A percentile compares a stretch with the other conserved stretches of the same genome.
These are phyloP conservation scores for Solanum okadae DNA, from an alignment of 257 asterid genomes.

Conservation along the genomic window DNA sequence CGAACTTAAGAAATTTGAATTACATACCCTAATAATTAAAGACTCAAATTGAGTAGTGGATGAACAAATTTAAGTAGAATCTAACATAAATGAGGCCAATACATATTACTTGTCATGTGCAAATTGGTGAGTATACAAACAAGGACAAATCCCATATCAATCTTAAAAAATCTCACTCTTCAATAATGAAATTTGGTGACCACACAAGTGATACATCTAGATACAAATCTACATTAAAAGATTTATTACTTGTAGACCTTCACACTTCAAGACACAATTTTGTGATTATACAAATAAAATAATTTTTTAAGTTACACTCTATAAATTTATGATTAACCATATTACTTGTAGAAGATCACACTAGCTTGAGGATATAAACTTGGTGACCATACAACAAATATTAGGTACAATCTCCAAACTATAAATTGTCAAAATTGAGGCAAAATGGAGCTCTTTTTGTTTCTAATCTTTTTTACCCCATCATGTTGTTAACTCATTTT, in stretches of 20 bases:
- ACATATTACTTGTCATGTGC: neutral
- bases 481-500: neutral
- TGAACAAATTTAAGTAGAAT: neutral
- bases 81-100: neutral
- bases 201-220: neutral
- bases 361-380: neutral
- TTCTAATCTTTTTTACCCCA: neutral
- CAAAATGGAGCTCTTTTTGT: neutral
- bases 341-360: neutral
- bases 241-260: neutral
- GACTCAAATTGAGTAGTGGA: neutral
- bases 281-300: neutral
- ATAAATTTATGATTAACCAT: neutral
- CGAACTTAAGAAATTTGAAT: no score
- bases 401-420: neutral
- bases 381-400: neutral
- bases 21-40: neutral
- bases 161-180: neutral
- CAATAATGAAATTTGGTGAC: neutral
- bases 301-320: neutral
- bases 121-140: neutral
- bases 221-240: neutral
- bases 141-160: neutral
- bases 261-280: neutral
- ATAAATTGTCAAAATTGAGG: neutral